Evolutionary conservation across 768 basidiomycete species (phyloP), one percentile per base, ranked within the genome.

Genomic region (Pleurotus tuoliensis): DNA sequence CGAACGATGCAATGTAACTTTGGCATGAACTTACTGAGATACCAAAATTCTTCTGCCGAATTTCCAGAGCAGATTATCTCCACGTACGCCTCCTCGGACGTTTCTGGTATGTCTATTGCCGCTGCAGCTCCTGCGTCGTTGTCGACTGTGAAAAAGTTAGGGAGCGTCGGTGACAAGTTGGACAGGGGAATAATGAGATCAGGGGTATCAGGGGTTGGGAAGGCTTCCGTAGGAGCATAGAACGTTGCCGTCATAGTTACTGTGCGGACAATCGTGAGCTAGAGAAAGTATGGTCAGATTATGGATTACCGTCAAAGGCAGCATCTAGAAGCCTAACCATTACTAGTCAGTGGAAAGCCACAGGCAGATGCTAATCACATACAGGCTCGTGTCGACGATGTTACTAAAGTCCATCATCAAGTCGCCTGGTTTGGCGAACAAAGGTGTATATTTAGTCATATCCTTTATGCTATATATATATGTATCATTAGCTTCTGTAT

Each of bases 371-470:
- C 1, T 18, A 75, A 0, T 7, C n/a, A 24, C 30, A 13, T 76
- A 71, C 60, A 81, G 55, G 3, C 70, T 70, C 1, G 71, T 60
- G 24, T 73, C 67, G 18, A 86, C 62, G 30, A 84, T 58, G 64
- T 87, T 87, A 67, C 85, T 74, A 37, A 87, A 72, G 61, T 85
- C 79, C 51, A 87, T 72, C 61, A 86, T 81, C 55, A 87, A 74
- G 8, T 76, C 74, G 8, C 83, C 83, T 0, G 76, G 63, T 57
- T 78, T 70, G 1, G 82, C 64, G 65, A 86, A 87, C 47, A 86
- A 75, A 6, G 81, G 78, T 22, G 76, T 68, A 58, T 80, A 86
- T 38, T 79, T 80, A 6, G 84, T 84, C 37, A 82, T 81, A 60
- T 87, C 86, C 64, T 87, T 87, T 56, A 77, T 64, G 55, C 79